Evolutionary conservation across 2,329 filamentous ascomycete genomes (phyloP).

Genomic region (Pseudocercospora pini-densiflorae): DNA sequence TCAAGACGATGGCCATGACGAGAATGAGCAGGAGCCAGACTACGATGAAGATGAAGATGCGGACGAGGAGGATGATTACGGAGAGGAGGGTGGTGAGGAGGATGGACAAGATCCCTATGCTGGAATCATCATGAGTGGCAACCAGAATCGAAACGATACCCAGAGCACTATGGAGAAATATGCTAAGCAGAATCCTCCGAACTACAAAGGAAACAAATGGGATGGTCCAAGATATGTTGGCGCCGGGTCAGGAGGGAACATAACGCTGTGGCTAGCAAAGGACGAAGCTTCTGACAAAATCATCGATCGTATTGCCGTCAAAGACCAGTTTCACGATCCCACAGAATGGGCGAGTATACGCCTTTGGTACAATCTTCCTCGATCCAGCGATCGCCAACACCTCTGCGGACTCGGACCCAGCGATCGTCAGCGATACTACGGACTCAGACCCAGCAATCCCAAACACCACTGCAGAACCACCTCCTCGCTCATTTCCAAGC

Average conservation of each 20-base stretch:
- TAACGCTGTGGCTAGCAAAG: not conserved
- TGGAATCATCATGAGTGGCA: no score
- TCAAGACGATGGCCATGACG: not conserved
- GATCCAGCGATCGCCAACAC: not conserved
- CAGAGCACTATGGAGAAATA: no score
- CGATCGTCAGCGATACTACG: not conserved
- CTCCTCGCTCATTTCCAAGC: not conserved
- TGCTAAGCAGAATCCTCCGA: not conserved
- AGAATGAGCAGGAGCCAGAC: not conserved
- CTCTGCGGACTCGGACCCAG: not conserved
- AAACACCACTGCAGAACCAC: not conserved
- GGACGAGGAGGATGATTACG: not conserved
- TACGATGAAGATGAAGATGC: no score
- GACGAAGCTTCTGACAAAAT: not conserved
- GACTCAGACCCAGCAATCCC: not conserved
- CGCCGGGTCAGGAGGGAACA: not conserved
- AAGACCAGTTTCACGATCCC: slow-evolving; percentile 1
- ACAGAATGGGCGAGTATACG: not conserved
- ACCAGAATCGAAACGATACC: no score
- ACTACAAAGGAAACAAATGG: not conserved
- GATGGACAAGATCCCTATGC: not conserved
- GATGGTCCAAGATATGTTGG: not conserved
- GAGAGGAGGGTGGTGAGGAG: not conserved
- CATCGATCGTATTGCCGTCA: slow-evolving; percentile 9
- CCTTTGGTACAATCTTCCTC: slow-evolving; percentile 11